These are phyloP conservation scores for Auriscalpium vulgare DNA, from an alignment of 768 basidiomycete genomes.

Conservation along the genomic window DNA sequence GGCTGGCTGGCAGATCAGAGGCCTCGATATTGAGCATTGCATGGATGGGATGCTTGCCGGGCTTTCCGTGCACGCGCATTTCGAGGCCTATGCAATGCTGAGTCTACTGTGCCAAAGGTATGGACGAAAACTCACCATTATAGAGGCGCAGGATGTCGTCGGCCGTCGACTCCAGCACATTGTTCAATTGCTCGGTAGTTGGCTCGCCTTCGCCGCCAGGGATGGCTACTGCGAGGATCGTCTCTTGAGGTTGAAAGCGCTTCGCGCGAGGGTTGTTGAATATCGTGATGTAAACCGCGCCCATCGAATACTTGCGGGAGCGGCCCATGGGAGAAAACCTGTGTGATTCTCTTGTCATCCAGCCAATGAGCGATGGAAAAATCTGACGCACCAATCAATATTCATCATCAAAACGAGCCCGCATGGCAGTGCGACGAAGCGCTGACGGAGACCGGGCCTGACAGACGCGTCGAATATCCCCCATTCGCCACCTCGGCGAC, in stretches of 20 bases:
- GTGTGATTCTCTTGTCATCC: background rate
- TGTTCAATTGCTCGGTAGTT: background rate
- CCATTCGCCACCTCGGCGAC: conserved; percentile 11
- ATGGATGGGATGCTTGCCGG: background rate
- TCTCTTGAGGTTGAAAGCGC: conserved; percentile 17
- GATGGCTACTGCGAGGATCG: background rate
- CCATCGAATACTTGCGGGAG: conserved; percentile 11
- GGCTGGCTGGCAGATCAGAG: background rate
- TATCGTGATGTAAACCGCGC: conserved; percentile 19
- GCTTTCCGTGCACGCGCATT: background rate
- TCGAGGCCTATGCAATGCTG: background rate
- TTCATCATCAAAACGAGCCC: conserved; percentile 19
- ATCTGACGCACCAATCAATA: conserved; percentile 17
- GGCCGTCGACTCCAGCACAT: background rate
- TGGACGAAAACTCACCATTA: background rate
- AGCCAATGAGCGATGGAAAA: background rate
- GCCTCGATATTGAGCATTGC: background rate
- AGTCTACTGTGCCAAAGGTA: background rate
- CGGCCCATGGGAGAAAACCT: conserved; percentile 18
- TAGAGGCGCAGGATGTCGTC: background rate
- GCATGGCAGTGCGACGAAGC: conserved; percentile 18
- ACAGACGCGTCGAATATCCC: conserved; percentile 18
- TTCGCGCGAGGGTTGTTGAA: conserved; percentile 18
- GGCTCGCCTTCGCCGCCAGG: background rate
- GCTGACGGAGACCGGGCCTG: conserved; percentile 7